These are phyloP conservation scores for Tetrahymena malaccensis DNA, from an alignment of 73 alveolate genomes.

Conservation along the genomic window DNA sequence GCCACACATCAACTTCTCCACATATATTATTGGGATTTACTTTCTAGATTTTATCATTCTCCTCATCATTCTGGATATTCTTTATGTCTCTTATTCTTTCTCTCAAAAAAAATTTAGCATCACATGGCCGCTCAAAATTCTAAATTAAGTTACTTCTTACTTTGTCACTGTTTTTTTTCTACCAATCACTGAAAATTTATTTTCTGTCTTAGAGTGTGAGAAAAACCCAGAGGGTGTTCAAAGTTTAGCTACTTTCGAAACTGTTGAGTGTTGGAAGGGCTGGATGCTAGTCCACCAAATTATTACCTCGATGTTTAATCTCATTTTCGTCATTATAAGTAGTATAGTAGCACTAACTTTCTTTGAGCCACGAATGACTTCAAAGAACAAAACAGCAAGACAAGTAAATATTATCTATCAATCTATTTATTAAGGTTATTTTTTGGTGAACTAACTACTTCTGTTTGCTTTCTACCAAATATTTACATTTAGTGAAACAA, in stretches of 20 bases:
- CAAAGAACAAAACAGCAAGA: constrained; percentile 28
- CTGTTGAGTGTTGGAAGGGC: constrained; percentile 23
- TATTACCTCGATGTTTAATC: constrained; percentile 3
- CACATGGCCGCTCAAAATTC: constrained; percentile 55
- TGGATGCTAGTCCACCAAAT: constrained; percentile 27
- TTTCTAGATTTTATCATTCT: not conserved
- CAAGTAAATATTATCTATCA: not conserved
- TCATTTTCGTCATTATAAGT: constrained; percentile 17
- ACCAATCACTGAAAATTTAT: constrained; percentile 41
- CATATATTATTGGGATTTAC: constrained; percentile 11
- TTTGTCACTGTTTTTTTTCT: constrained; percentile 55
- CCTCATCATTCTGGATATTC: constrained; percentile 47
- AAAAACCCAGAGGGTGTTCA: not conserved
- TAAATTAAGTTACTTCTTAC: constrained; percentile 39
- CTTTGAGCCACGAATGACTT: constrained; percentile 41
- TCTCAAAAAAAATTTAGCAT: constrained; percentile 45
- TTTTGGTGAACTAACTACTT: not conserved
- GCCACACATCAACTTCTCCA: constrained; percentile 5
- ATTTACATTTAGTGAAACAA: not conserved
- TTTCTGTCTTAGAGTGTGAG: constrained; percentile 19
- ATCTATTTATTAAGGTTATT: not conserved
- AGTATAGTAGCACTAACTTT: constrained; percentile 27
- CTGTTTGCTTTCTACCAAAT: not conserved
- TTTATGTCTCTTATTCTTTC: constrained; percentile 54
- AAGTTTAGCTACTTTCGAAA: not conserved